Base-by-base conservation (phyloP, 345 rosid species). In the Psidium friedrichsthalianum region DNA sequence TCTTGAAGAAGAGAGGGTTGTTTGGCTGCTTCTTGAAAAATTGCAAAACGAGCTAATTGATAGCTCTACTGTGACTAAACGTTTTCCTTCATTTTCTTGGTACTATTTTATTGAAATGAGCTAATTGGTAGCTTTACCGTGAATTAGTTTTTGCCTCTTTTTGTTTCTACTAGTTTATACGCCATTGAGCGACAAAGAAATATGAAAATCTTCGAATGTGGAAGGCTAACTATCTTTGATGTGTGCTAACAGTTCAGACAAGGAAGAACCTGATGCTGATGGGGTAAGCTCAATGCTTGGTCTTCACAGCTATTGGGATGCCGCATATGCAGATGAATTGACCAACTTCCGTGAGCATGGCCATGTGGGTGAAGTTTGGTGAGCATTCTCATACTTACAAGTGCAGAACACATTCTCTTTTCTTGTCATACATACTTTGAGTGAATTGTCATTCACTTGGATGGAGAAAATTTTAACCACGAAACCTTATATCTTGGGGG, bases 331-430 rank as follows among this genome's bases (percentile, higher is more conserved):
- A 0, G 98, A 93, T 86, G 99, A 97, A 92, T 90, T 97, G 86
- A 86, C 95, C 7, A 97, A 95, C 86, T 97, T 95, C 86, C 92
- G 91, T 85, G 98, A 95, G 89, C 99, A 95, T 88, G 99, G 99
- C 74, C 99, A 93, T 86, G 85, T 91, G 21, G 99, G 99, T 81
- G 99, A 97, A 96, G 94, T 96, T 88, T 97, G 99, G 99, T 97
- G 87, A 86, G 85, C 15, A 40, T 83, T 82, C 56, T 82, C 29
- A 20, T 52, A 24, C 40, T 82, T n/a, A 52, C 7, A 52, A 51
- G 44, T 82, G 42, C 42, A 52, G 24, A 82, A 25, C 55, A 51
- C 25, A n/a, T 20, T 52, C 83, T 55, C 53, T 25, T 82, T 82
- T 0, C 24, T 51, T 82, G 16, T 29, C 54, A 22, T 82, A 32